Base-by-base conservation (phyloP, 1,139 yeast genomes). In the Diutina sp. region DNA sequence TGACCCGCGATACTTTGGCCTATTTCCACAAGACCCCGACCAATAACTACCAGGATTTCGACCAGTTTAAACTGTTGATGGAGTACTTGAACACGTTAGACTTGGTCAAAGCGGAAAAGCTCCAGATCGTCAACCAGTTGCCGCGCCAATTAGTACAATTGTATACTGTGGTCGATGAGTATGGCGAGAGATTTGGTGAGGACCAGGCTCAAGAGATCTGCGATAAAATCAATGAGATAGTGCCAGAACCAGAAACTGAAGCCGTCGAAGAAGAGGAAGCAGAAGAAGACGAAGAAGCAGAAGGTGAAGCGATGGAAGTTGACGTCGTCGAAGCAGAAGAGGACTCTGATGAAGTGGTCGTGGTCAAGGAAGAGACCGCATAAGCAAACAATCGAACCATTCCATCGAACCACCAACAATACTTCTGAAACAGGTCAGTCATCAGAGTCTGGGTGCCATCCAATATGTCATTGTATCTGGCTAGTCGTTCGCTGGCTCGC, bases 151-250 rank as follows among this genome's bases (percentile, higher is more conserved):
- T 89, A 76, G 97, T 90, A 4, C 85, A 82, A 50, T 75, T 93
- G 57, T 90, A 83, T 67, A 77, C 93, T 0, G 73, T 91, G 51
- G 84, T 93, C 3, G 99, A 93, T 65, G 98, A 93, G 67, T 91
- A 97, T 68, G 98, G 91, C 62, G 84, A 81, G 61, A 75, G 98
- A 61, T 85, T 90, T 64, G 70, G 74, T 25, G 87, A 85, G 58
- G 86, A 81, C 1, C 78, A 82, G 58, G 77, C 87, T 57, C 79
- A 81, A 55, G 71, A 72, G 1, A 78, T 90, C 2, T 60, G 87
- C 18, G 76, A 68, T 2, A 74, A 81, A 58, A 75, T 87, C 35
- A 65, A 71, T 35, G 73, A 71, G 51, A 67, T 79, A 57, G 80
- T 83, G 64, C 87, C 87, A 0, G 58, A 65, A 3, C 70, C 66